These are phyloP conservation scores for Skeletonema marinoi DNA, from an alignment of 108 stramenopile genomes.

Conservation along the genomic window DNA sequence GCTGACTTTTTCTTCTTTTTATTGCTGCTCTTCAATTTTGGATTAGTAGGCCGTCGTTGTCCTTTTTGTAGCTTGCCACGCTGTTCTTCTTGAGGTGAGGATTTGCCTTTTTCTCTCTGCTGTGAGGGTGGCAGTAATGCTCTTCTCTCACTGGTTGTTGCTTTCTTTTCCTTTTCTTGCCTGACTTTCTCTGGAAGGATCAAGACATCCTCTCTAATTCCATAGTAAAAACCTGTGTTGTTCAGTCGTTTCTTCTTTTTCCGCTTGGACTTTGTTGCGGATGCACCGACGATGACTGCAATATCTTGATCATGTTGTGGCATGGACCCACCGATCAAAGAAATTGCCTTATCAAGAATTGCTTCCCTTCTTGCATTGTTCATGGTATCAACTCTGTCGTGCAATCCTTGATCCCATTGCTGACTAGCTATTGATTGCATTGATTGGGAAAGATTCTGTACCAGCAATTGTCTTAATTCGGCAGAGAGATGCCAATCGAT, in stretches of 20 bases:
- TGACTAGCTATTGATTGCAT: not conserved
- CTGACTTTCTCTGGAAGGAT: not conserved
- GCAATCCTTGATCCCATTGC: not conserved
- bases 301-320: not conserved
- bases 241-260: conserved; percentile 27
- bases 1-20: conserved; percentile 1
- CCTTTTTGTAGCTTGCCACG: not conserved
- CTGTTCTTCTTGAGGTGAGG: not conserved
- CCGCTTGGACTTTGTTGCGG: conserved; percentile 9
- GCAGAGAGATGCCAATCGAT: not conserved
- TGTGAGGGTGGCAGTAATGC: not conserved
- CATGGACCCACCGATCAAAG: not conserved
- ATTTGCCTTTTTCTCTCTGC: not conserved
- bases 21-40: not conserved
- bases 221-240: conserved; percentile 53
- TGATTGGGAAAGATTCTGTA: conserved; percentile 1
- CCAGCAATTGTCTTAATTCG: not conserved
- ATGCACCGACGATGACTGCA: not conserved
- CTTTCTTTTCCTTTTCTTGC: not conserved
- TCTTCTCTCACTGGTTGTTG: not conserved
- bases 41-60: not conserved
- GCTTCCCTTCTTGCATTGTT: not conserved
- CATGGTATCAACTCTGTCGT: not conserved
- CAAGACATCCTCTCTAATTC: conserved; percentile 43
- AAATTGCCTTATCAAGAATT: not conserved